phyloP scores from a whole-genome alignment of 1,139 yeast species.

The Blastobotrys buckinghamii region DNA sequence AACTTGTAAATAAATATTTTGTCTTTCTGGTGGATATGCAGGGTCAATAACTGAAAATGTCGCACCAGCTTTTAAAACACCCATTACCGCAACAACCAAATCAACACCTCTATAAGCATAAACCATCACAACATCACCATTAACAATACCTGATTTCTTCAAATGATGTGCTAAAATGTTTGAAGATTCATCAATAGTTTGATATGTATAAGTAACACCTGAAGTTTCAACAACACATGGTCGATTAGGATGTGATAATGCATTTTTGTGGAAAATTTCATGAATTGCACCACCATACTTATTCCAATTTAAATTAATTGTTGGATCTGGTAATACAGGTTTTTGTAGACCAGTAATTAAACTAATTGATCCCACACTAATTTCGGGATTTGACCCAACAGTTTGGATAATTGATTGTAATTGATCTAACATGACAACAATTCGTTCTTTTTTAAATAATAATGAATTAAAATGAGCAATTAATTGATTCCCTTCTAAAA shows the following conservation, averaged over 20 bases:
- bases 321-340: constrained; percentile 76
- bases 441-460: constrained; percentile 65
- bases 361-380: constrained; percentile 53
- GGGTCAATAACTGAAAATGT: constrained; percentile 98
- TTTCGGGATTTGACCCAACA: constrained; percentile 32
- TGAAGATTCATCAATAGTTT: constrained; percentile 88
- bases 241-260: constrained; percentile 75
- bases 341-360: constrained; percentile 62
- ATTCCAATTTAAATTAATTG: constrained; percentile 79
- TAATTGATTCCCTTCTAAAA: constrained; percentile 35
- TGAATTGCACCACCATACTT: constrained; percentile 93
- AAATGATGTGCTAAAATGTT: constrained; percentile 88
- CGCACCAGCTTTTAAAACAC: constrained; percentile 96
- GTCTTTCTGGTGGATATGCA: constrained; percentile 98
- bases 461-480: constrained; percentile 66
- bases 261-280: constrained; percentile 85
- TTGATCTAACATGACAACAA: constrained; percentile 68
- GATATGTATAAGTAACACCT: constrained; percentile 68
- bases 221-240: constrained; percentile 91
- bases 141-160: constrained; percentile 68
- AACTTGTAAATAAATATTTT: constrained; percentile 82
- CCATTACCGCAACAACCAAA: constrained; percentile 93
- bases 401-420: constrained; percentile 48
- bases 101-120: constrained; percentile 98
- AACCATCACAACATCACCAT: constrained; percentile 95